Evolutionary conservation across 2,329 filamentous ascomycete species (phyloP), one percentile per base, ranked within the genome.

Genomic region (Pseudocercospora musae): DNA sequence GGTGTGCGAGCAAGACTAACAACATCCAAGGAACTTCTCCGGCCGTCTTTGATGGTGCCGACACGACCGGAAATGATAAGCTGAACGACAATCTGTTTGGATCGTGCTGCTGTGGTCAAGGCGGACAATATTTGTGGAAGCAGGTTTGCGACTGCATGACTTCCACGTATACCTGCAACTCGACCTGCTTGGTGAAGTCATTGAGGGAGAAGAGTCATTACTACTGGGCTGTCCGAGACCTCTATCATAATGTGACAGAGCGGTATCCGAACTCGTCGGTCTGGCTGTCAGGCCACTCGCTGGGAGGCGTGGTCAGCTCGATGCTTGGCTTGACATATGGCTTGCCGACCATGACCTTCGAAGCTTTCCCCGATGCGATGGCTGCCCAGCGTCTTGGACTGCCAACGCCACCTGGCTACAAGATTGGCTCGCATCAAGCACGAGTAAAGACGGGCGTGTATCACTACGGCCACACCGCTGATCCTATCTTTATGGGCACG

Each of bases 11-110:
- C 13, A 18, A 29, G 31, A 44, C 57, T 63, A 44, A 63, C 52
- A 25, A 23, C 23, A 9, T 57, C 49, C 10, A 50, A 70, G 64
- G 67, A 52, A 71, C 68, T 11, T 72, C 79, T 8, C 86, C 89
- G 1, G 94, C 95, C 11, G 88, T 98, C 3, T 98, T 97, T 73
- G 94, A 98, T 75, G 95, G 95, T n/a, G 90, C 94, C 40, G 94
- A 93, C 57, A 98, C 95, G 1, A 98, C 94, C 0, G 96, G 92
- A 25, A 96, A 96, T 69, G 95, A 99, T 79, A 99, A 99, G 79
- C 82, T 93, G 72, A 99, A 98, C 75, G 95, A 99, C 78, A 99
- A 99, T 74, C 82, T 99, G 9, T 96, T 96, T 78, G 97, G 97
- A 79, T 96, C 93, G 73, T 99, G 95, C 79, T 99, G 95, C 77